Evolutionary conservation across 176 grass and related monocot genomes (phyloP).

Genomic region (Chrysopogon serrulatus): DNA sequence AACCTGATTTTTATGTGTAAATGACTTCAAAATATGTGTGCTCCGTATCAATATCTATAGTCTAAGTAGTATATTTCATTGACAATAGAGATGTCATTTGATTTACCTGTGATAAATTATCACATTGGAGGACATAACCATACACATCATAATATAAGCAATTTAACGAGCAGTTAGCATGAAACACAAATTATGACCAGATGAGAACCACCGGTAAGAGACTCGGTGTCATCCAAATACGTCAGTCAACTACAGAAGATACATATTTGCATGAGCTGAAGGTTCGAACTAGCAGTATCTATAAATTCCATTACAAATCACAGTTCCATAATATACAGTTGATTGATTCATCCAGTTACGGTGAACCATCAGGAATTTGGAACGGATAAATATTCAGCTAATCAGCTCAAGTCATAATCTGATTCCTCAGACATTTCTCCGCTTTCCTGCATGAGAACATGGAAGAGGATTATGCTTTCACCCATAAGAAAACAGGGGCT

Average conservation of each 20-base stretch:
- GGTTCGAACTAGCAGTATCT: not conserved
- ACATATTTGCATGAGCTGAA: not conserved
- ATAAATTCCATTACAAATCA: conserved; percentile 15
- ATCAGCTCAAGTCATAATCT: conserved; percentile 34
- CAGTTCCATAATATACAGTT: conserved; percentile 33
- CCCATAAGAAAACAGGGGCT: not conserved
- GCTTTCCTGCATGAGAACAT: conserved; percentile 38
- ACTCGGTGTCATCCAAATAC: not conserved
- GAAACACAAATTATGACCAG: not conserved
- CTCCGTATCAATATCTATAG: not conserved
- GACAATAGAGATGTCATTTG: conserved; percentile 17
- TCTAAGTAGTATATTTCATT: not conserved
- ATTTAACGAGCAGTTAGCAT: not conserved
- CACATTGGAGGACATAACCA: not conserved
- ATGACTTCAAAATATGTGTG: not conserved
- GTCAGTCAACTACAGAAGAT: not conserved
- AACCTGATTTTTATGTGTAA: conserved; percentile 78
- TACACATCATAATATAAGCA: not conserved
- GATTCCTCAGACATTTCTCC: conserved; percentile 44
- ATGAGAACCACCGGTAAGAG: not conserved
- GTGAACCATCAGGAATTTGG: conserved; percentile 3
- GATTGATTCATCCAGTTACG: conserved; percentile 7
- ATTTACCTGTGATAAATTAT: not conserved
- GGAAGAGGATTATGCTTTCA: not conserved
- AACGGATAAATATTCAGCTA: not conserved